A percentile compares a stretch with the other conserved stretches of the same genome.
Evolutionary conservation across 129 eudicot genomes (phyloP).

Genomic region (Chrysanthemum lavandulifolium): DNA sequence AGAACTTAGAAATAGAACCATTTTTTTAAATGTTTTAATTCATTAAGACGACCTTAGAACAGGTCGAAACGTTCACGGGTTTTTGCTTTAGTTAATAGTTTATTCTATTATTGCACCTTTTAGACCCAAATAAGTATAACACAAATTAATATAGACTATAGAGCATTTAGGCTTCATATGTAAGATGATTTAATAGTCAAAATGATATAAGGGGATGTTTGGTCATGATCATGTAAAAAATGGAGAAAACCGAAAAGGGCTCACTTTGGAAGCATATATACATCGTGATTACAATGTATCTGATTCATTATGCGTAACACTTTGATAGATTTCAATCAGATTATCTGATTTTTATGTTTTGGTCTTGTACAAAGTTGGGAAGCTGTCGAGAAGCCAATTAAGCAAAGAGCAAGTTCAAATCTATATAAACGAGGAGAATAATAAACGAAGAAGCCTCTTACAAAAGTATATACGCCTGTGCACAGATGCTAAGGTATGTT

Average conservation of each 20-base stretch:
- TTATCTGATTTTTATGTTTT: slow-evolving; percentile 9
- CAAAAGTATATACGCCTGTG: slow-evolving; percentile 77
- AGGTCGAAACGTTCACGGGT: no score
- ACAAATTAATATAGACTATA: background rate
- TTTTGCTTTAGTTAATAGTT: no score
- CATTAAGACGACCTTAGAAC: no score
- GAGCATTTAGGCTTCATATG: background rate
- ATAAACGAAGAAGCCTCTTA: slow-evolving; percentile 65
- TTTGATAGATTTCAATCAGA: background rate
- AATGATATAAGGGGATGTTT: background rate
- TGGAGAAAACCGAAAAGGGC: background rate
- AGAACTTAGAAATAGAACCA: background rate
- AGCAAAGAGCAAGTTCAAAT: slow-evolving; percentile 68
- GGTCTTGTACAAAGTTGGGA: slow-evolving; percentile 56
- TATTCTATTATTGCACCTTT: no score
- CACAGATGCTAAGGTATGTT: slow-evolving; percentile 64
- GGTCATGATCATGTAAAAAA: background rate
- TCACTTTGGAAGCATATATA: background rate
- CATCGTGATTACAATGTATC: background rate
- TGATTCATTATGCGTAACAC: background rate
- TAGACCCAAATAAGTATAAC: background rate
- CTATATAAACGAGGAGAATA: slow-evolving; percentile 75
- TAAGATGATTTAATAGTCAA: background rate
- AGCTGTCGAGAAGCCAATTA: slow-evolving; percentile 79
- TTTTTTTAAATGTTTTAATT: background rate